A percentile compares a stretch with the other conserved stretches of the same genome.
phyloP scores from a whole-genome alignment of 371 early-diverging fungal genomes.

The Nematocida minor region DNA sequence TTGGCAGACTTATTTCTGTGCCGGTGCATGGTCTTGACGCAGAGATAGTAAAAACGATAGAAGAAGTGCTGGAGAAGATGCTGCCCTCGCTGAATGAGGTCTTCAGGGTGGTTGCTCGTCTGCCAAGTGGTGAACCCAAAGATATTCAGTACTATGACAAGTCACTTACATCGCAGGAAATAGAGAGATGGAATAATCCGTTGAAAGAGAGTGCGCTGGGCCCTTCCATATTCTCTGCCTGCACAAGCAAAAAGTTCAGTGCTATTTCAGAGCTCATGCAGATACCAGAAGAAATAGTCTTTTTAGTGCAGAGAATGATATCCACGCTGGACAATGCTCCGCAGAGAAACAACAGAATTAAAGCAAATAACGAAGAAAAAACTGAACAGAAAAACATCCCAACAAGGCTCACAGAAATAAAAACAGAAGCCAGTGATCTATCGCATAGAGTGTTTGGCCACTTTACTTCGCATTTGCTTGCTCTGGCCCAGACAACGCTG shows the following conservation, averaged over 20 bases:
- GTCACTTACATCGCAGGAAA: neutral
- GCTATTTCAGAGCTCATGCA: slow-evolving; percentile 18
- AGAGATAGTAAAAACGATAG: neutral
- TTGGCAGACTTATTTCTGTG: neutral
- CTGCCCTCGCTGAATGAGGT: neutral
- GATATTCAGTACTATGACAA: slow-evolving; percentile 19
- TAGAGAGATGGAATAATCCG: slow-evolving; percentile 31
- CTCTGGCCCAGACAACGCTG: neutral
- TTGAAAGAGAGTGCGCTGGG: neutral
- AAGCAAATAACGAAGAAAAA: neutral
- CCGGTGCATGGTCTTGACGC: neutral
- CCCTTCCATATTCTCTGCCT: neutral
- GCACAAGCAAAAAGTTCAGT: neutral
- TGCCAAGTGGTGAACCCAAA: neutral
- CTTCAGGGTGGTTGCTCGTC: neutral
- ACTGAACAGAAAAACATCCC: neutral
- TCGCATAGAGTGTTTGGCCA: neutral
- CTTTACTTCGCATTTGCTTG: slow-evolving; percentile 25
- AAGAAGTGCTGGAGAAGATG: neutral
- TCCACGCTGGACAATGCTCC: neutral
- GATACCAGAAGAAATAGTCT: neutral
- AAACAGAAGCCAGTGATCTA: neutral
- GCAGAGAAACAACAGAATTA: neutral
- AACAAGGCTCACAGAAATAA: neutral
- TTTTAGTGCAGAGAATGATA: neutral